Base-by-base conservation (phyloP, 371 early-diverging fungal species). In the Lichtheimia ornata region DNA sequence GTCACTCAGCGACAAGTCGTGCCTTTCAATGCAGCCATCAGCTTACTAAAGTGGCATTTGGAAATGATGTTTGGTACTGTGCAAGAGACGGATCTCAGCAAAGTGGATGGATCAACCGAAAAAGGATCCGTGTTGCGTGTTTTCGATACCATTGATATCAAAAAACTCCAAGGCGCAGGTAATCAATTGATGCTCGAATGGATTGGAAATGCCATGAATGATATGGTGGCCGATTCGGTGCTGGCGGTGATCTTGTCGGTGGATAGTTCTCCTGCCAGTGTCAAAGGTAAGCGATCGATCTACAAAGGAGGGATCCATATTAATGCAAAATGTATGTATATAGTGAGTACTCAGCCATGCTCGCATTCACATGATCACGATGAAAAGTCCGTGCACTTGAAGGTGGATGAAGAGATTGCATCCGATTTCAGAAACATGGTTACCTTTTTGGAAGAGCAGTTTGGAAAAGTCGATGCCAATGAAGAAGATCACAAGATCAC, bases 151-250 rank as follows among this genome's bases (percentile, higher is more conserved):
- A 89, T 96, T 14, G 89, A 86, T 59, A 85, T 97, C 57, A 85
- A 82, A 41, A 69, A 81, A 41, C 49, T 74, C 15, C 69, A 72
- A 22, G 74, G 74, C 54, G 76, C 76, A 24, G 73, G 78, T 2
- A 84, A 83, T 45, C 79, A 84, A 53, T 83, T 91, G 14, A 76
- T 83, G 27, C 71, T 98, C 22, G 97, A 97, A 72, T 98, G 99
- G 99, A 84, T 89, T 30, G 92, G 96, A 27, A 90, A 91, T 70
- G 77, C 92, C 9, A 86, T 94, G 73, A 94, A 95, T 65, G 98
- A 98, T 68, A 94, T 97, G 91, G 87, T 97, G 0, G 97, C 97
- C 3, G 99, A 98, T 65, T 92, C 97, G 6, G 90, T 97, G 2
- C 64, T 97, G 11, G 92, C 95, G 2, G 82, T 97, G 5, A 76